Evolutionary conservation across 257 asterid species (phyloP), one percentile per base, ranked within the genome.

Genomic region (Nicotiana tomentosiformis): DNA sequence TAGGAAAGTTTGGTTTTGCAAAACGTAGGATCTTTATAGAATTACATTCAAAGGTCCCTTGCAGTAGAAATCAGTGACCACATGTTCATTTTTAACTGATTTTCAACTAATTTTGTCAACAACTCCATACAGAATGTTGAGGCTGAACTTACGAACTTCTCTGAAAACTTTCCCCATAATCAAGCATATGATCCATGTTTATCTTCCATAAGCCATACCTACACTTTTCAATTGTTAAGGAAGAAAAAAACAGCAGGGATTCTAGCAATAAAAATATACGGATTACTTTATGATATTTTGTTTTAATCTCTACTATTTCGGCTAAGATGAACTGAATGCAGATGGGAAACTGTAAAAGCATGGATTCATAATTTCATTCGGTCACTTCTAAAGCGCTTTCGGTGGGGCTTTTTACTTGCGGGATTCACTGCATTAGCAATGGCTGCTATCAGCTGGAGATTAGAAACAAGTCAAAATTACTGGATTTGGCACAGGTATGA

Each of bases 401-500:
- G 90, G 12, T 96, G 98, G 99, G 92, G 86, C 81, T 96, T 93
- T 67, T 78, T 93, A 55, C 14, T 92, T 39, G 93, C 91, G 10
- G 98, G 98, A 17, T 89, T 92, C 10, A 30, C 82, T 3, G 91
- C 98, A 58, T 87, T 94, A 84, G 91, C 92, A 10, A 87, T 94
- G 92, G 99, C 99, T 82, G 97, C 94, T 10, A 67, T 88, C 58
- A 93, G 98, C 95, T 94, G 99, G 99, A 87, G 69, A 77, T 76
- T 91, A 77, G 99, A 96, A 90, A 90, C 90, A 85, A 89, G 94
- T 18, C 86, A 83, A 85, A 93, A 82, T 90, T 96, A 96, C 88
- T 96, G 99, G 99, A 90, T 94, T 82, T 94, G 98, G 98, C 99
- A 96, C 92, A 96, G 99, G 99, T 96, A 86, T 39, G 83, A 70